Evolutionary conservation across 495 filamentous ascomycete species (phyloP).

Genomic region (Neurospora sp.): DNA sequence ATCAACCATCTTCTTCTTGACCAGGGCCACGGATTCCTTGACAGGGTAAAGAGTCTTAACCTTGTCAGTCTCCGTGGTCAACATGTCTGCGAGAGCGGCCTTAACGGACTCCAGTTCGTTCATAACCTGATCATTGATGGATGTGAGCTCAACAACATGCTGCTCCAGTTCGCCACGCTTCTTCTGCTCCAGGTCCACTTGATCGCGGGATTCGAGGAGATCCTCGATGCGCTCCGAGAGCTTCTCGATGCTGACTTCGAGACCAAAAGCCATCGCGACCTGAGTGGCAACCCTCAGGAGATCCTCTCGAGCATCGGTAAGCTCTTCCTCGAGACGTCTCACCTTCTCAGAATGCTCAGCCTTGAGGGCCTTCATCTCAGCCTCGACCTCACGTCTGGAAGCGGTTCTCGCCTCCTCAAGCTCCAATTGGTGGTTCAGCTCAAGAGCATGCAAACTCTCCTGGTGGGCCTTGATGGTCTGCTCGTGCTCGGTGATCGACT

Average conservation of each 20-base stretch:
- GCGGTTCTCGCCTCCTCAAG: slow-evolving; percentile 38
- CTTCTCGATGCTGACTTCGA: slow-evolving; percentile 45
- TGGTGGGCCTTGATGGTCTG: slow-evolving; percentile 39
- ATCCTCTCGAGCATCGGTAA: slow-evolving; percentile 59
- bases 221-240: slow-evolving; percentile 44
- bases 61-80: slow-evolving; percentile 26
- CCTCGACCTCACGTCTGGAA: slow-evolving; percentile 31
- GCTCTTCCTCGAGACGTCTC: slow-evolving; percentile 54
- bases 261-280: slow-evolving; percentile 41
- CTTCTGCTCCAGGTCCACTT: slow-evolving; percentile 43
- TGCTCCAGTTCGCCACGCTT: slow-evolving; percentile 41
- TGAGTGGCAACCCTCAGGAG: slow-evolving; percentile 51
- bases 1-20: slow-evolving; percentile 60
- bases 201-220: slow-evolving; percentile 38
- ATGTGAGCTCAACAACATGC: slow-evolving; percentile 37
- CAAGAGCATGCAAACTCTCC: slow-evolving; percentile 34
- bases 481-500: slow-evolving; percentile 44
- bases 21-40: slow-evolving; percentile 56
- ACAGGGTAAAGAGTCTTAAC: slow-evolving; percentile 48
- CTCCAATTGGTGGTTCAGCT: slow-evolving; percentile 33
- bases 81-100: slow-evolving; percentile 32
- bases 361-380: slow-evolving; percentile 33
- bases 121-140: slow-evolving; percentile 45
- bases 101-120: slow-evolving; percentile 43
- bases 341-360: slow-evolving; percentile 51